Conservation (phyloP, 257 asterid species). For the Capsicum chinense region DNA sequence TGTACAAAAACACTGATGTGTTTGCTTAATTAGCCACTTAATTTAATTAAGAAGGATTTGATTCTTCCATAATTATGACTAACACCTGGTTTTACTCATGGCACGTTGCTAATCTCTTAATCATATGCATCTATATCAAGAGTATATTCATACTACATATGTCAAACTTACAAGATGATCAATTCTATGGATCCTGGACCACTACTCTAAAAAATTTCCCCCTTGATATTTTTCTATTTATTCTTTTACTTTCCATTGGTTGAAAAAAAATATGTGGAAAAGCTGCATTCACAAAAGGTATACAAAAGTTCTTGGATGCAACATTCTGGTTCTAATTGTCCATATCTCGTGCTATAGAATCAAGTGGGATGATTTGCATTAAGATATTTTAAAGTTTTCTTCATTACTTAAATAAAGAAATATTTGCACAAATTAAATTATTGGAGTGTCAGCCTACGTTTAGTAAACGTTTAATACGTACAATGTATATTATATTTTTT, state of each 20-base stretch:
- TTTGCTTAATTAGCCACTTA: constrained; percentile 6
- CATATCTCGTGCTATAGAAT: constrained; percentile 14
- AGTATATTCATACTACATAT: constrained; percentile 4
- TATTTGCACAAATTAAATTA: not conserved
- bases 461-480: not conserved
- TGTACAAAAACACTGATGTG: not conserved
- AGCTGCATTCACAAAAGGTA: not conserved
- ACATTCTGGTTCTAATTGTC: not conserved
- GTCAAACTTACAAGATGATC: not conserved
- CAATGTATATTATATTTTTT: not conserved
- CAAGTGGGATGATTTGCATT: not conserved
- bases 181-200: constrained; percentile 14
- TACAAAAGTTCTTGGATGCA: not conserved
- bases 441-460: not conserved
- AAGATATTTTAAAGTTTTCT: not conserved
- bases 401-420: not conserved
- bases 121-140: not conserved
- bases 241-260: not conserved
- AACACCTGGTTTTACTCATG: not conserved
- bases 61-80: constrained; percentile 18
- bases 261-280: not conserved
- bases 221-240: not conserved
- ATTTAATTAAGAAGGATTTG: constrained; percentile 12
- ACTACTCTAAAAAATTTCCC: not conserved
- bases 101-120: constrained; percentile 2